phyloP scores from a whole-genome alignment of 176 grass and related monocot species.

The Hordeum marinum region DNA sequence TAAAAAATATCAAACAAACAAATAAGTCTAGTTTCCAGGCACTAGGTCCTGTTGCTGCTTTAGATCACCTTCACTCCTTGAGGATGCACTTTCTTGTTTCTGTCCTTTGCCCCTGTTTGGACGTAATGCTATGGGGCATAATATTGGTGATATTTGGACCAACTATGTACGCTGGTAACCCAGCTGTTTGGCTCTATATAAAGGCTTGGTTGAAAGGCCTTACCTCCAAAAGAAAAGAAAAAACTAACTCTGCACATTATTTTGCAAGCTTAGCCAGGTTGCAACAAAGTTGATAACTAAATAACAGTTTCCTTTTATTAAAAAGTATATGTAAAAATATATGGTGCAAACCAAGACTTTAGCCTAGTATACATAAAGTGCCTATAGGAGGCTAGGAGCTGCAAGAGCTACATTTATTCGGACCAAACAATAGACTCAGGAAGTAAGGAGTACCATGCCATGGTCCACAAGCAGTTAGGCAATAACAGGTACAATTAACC shows the following conservation, averaged over 20 bases:
- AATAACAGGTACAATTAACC: neutral
- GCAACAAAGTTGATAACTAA: neutral
- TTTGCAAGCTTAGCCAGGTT: neutral
- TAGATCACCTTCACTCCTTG: neutral
- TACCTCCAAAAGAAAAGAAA: neutral
- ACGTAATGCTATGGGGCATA: neutral
- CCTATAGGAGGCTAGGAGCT: neutral
- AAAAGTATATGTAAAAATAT: neutral
- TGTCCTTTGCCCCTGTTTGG: neutral
- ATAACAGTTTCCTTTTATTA: neutral
- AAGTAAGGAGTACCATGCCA: neutral
- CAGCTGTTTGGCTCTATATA: neutral
- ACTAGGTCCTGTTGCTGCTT: neutral
- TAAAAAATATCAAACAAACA: conserved; percentile 1
- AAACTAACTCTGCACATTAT: neutral
- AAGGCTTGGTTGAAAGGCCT: neutral
- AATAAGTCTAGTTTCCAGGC: neutral
- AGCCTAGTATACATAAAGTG: neutral
- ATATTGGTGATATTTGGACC: neutral
- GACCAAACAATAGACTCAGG: neutral
- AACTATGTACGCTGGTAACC: neutral
- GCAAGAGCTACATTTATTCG: neutral
- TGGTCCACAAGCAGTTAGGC: neutral
- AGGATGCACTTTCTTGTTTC: neutral
- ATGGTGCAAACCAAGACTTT: neutral